These are phyloP conservation scores for Malassezia yamatoensis DNA, from an alignment of 1,284 basidiomycete genomes.

Conservation along the genomic window DNA sequence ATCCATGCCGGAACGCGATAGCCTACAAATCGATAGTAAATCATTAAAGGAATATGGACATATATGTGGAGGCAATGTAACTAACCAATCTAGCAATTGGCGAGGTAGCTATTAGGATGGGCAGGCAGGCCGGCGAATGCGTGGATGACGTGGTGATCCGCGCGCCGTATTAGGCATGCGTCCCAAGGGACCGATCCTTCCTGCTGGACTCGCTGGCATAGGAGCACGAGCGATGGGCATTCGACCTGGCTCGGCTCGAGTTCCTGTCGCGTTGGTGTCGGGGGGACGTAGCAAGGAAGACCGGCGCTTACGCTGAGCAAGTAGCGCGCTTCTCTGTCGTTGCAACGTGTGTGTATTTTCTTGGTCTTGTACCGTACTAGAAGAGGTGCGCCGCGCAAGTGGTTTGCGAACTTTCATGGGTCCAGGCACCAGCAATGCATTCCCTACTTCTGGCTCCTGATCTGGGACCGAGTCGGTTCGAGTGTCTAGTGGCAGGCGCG, in stretches of 20 bases:
- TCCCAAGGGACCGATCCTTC: background rate
- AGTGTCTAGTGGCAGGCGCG: slow-evolving; percentile 12
- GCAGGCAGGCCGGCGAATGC: background rate
- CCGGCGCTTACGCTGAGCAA: slow-evolving; percentile 8
- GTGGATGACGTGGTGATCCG: background rate
- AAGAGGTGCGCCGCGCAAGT: background rate
- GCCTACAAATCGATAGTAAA: too few species aligned
- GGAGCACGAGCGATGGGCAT: background rate
- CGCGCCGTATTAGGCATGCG: background rate
- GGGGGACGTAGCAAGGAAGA: slow-evolving; percentile 12
- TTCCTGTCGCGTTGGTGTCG: background rate
- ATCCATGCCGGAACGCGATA: too few species aligned
- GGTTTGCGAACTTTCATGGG: background rate
- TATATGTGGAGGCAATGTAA: background rate
- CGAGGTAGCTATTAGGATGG: too few species aligned
- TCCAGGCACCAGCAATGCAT: slow-evolving; percentile 1
- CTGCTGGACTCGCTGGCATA: background rate
- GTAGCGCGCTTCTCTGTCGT: background rate
- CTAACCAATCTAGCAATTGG: background rate
- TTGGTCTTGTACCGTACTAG: background rate
- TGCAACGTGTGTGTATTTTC: slow-evolving; percentile 2
- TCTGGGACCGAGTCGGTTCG: background rate
- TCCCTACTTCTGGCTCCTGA: background rate
- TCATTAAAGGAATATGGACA: background rate
- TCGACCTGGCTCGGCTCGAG: background rate